Evolutionary conservation across 2,329 filamentous ascomycete species (phyloP), one percentile per base, ranked within the genome.

Genomic region (Bipolaris zeicola): DNA sequence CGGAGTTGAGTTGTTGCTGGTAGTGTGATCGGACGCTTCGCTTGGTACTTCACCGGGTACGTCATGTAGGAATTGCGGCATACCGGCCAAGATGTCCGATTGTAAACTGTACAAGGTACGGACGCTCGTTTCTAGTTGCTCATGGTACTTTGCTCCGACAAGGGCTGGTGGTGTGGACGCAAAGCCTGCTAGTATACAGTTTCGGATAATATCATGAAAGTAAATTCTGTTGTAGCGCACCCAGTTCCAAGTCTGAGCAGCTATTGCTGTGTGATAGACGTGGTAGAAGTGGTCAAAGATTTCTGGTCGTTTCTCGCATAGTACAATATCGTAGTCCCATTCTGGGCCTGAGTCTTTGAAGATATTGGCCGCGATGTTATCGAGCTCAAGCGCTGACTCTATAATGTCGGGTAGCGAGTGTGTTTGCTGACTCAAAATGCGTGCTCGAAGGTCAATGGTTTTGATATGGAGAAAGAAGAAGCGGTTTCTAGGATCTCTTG

Each of bases 201-300:
- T 73, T 16, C 72, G 71, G 34, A 75, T 69, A 49, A 75, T 74
- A 50, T 74, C 71, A 52, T 75, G 64, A 20, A 75, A 58, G 46
- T 73, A 73, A 10, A 76, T 71, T 1, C 70, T 57, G 36, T 65
- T 72, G 50, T 70, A 74, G 1, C 72, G 67, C 1, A 72, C 62
- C 68, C 69, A 75, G 34, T 74, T 74, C 71, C 72, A 74, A 0
- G 67, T 71, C 48, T 73, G 68, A 2, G 72, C 66, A 2, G 68
- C 60, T 7, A 64, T 55, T 10, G 67, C 59, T 26, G 61, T 62
- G 1, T 66, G 59, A 46, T 75, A 76, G 16, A 75, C 58, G 44
- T 75, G 72, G 31, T 74, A 75, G 31, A 49, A 62, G n/a, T 60
- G 58, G 1, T 65, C 67, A 46, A 68, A 74, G 1, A 73, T 60